Conservation (phyloP, 768 basidiomycete species). For the Tulasnella sp. region DNA sequence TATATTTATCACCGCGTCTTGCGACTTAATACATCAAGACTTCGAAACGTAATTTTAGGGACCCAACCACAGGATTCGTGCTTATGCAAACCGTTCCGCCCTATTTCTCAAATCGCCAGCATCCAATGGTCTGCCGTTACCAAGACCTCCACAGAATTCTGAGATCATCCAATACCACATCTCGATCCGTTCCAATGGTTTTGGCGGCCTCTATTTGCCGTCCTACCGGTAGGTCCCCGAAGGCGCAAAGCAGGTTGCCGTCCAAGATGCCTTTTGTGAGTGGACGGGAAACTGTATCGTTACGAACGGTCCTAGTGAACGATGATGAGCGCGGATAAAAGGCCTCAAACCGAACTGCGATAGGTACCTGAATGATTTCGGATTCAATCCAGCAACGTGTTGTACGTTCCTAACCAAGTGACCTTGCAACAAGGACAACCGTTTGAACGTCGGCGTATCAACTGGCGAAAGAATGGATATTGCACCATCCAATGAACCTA, state of each 20-base stretch:
- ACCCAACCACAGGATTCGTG: not conserved
- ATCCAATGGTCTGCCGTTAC: not conserved
- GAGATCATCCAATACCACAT: constrained; percentile 38
- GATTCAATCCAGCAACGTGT: constrained; percentile 90
- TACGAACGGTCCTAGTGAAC: constrained; percentile 73
- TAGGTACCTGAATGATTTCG: constrained; percentile 82
- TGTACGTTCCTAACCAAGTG: constrained; percentile 89
- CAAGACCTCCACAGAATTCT: constrained; percentile 20
- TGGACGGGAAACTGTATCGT: constrained; percentile 82
- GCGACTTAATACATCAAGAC: no score
- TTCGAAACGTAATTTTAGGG: not conserved
- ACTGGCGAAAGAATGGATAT: constrained; percentile 74
- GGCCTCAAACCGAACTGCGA: not conserved
- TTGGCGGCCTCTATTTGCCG: constrained; percentile 83
- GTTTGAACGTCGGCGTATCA: constrained; percentile 76
- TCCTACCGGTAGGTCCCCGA: constrained; percentile 72
- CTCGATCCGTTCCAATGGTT: constrained; percentile 79
- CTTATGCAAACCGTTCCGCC: not conserved
- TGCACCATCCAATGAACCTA: constrained; percentile 83
- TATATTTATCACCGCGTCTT: no score
- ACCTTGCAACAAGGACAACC: constrained; percentile 84
- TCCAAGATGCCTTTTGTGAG: constrained; percentile 85
- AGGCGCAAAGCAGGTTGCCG: constrained; percentile 76
- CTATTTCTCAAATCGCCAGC: not conserved
- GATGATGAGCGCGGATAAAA: constrained; percentile 5